Percentiles rank a stretch among this genome's conserved stretches.
Evolutionary conservation across 148 eudicot species (phyloP).

Genomic region (Rhododendron molle): DNA sequence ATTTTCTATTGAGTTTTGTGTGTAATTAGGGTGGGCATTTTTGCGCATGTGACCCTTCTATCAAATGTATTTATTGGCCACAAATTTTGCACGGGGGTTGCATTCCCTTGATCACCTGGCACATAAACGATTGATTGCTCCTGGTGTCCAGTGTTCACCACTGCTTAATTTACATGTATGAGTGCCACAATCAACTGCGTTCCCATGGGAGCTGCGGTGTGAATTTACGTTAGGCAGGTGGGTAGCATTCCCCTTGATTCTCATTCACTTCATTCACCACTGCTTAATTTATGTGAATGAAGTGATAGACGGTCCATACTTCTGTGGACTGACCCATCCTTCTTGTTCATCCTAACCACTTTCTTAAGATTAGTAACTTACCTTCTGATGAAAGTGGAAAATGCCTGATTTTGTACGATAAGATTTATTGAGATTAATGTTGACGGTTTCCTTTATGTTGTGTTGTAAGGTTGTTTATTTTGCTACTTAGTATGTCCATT

Average conservation of each 20-base stretch:
- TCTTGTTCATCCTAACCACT: background rate
- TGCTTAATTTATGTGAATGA: background rate
- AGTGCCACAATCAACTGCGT: background rate
- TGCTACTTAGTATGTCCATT: background rate
- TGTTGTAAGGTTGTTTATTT: background rate
- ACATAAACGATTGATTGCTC: background rate
- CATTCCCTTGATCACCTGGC: background rate
- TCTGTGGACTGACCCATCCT: background rate
- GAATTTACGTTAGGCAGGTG: background rate
- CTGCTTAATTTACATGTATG: background rate
- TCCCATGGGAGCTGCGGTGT: background rate
- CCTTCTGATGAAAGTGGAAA: background rate
- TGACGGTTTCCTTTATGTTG: background rate
- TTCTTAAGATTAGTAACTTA: background rate
- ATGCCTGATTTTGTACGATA: background rate
- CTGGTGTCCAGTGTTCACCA: background rate
- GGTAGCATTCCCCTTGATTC: background rate
- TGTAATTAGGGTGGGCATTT: background rate
- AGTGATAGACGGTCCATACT: background rate
- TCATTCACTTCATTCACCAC: background rate
- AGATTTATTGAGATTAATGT: background rate
- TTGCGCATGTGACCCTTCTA: background rate
- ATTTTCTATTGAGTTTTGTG: background rate
- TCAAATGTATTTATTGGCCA: background rate
- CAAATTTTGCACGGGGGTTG: background rate